Base-by-base conservation (phyloP, 768 basidiomycete species). In the Scleroderma citrinum region DNA sequence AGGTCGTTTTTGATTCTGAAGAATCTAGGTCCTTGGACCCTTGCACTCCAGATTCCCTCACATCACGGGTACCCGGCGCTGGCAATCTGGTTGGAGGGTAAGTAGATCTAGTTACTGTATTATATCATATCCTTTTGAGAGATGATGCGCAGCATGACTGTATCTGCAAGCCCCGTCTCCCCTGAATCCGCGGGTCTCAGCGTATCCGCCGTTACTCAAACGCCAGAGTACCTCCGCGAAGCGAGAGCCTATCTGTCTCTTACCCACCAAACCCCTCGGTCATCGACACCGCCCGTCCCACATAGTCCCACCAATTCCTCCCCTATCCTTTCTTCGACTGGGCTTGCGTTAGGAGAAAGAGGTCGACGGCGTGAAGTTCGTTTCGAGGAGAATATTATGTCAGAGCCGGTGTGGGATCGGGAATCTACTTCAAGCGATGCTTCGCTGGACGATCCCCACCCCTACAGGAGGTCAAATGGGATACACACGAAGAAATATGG, bases 361-460 rank as follows among this genome's bases (percentile, higher is more conserved):
- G 66, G 53, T 13, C 65, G 57, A 23, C 62, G 60, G n/a, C 65
- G 65, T 6, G 65, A 66, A 47, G 65, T 66, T 16, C 60, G 66
- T 16, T 66, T 66, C 21, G 65, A 68, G 26, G 65, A 66, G 6
- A 68, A 58, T 38, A 66, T 66, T 19, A 56, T 66, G 48, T 39
- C 59, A 14, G 65, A 68, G 42, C 32, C 58, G 23, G 53, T 40
- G 13, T 66, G 66, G 65, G 67, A 63, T 14, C 53, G 59, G 3
- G 60, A 54, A 29, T 68, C 65, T 31, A 51, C 62, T 19, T 68
- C 65, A 43, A 65, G 62, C 8, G 56, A 62, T 31, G 55, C 62
- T 12, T 58, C 65, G 11, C 49, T 66, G 24, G 59, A 62, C n/a
- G 59, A 53, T 21, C 62, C 64, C 2, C 43, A 50, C 1, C 44